Conservation (phyloP, 2,329 filamentous ascomycete species). For the Stylonectria norvegica region DNA sequence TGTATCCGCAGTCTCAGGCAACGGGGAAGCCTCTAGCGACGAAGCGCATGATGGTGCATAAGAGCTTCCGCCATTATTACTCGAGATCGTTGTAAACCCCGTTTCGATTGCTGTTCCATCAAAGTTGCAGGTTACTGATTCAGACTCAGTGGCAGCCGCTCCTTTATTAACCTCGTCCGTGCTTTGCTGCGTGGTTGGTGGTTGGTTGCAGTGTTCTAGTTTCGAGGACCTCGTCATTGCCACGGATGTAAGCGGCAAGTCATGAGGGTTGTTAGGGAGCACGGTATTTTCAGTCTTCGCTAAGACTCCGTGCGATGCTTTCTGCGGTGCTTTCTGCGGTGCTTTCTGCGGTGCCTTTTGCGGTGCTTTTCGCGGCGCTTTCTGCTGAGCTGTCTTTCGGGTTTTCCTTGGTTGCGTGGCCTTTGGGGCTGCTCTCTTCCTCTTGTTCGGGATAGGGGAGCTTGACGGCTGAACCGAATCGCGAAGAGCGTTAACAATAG, state of each 20-base stretch:
- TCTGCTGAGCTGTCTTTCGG: not conserved
- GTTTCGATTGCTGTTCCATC: too few relatives aligned
- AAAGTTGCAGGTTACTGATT: too few relatives aligned
- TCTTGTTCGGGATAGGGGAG: conserved; percentile 12
- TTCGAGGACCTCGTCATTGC: too few relatives aligned
- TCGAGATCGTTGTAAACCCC: too few relatives aligned
- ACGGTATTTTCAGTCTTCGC: too few relatives aligned
- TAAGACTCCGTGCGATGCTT: conserved; percentile 13
- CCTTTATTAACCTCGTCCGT: too few relatives aligned
- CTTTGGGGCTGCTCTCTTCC: conserved; percentile 10
- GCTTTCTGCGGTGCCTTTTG: not conserved
- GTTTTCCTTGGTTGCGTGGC: conserved; percentile 2
- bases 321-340: not conserved
- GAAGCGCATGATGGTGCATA: not conserved
- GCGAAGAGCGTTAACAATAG: conserved; percentile 14
- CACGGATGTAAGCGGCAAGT: too few relatives aligned
- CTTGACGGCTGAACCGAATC: conserved; percentile 12
- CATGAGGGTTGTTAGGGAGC: too few relatives aligned
- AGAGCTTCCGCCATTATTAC: conserved; percentile 9
- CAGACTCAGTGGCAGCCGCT: too few relatives aligned
- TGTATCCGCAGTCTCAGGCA: not conserved
- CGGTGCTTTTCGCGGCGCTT: not conserved
- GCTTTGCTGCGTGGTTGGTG: too few relatives aligned
- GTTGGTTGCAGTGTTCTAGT: too few relatives aligned
- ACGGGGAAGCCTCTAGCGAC: not conserved